Base-by-base conservation (phyloP, 1,284 basidiomycete species). In the Ustilago hordei region DNA sequence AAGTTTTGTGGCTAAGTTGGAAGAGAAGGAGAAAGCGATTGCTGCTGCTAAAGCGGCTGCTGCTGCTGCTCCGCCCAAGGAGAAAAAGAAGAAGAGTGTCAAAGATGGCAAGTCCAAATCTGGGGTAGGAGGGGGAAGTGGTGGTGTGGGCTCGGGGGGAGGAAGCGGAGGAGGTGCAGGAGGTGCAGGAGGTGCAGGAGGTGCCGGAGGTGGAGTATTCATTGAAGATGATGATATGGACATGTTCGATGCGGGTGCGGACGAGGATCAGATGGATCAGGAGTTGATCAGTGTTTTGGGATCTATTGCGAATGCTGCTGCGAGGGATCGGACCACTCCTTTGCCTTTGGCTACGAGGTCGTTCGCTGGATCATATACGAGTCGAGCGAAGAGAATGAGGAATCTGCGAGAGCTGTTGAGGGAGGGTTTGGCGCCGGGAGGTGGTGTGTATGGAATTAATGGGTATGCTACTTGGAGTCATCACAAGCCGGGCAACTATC, bases 1-100 rank as follows among this genome's bases (percentile, higher is more conserved):
- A 1, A 94, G 95, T 78, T 96, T 93, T 86, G 92, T 95, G n/a
- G 94, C 95, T 39, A 84, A 84, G 82, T 93, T 94, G 0, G 92
- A 93, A 36, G 94, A 94, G 87, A 85, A 84, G 55, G 84, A 86
- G 45, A 79, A 82, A 38, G 78, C 77, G 0, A 75, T 82, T 34
- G 84, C 84, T 4, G 83, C 81, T 1, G 74, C 78, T 13, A 80
- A 75, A 50, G 81, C 72, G 6, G 73, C 81, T 1, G 73, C 79
- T 7, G 73, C 78, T 6, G 76, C 72, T 3, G 63, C 69, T 11
- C 61, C 75, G n/a, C 63, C 68, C 5, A 80, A 81, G 61, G 81
- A 83, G 59, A 81, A 81, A 72, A 85, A 83, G 74, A 82, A 84
- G 66, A 80, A 78, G 62, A 9, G 55, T 12, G 62, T 15, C 35